phyloP scores from a whole-genome alignment of 352 stramenopile species.

The Pythium phragmitis region DNA sequence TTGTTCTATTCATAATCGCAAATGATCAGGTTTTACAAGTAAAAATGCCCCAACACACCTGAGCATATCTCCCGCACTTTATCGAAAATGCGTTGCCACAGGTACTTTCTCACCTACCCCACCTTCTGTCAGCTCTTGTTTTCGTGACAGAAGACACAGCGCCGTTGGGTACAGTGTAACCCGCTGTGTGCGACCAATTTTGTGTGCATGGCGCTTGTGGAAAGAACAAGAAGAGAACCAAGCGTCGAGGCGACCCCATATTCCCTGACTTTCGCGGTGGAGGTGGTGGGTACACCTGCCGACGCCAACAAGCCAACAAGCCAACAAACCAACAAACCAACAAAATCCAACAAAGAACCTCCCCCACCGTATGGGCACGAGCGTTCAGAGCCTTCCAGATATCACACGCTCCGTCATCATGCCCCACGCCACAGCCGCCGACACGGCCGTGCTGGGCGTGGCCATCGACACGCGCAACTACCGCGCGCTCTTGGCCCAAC shows the following conservation, averaged over 20 bases:
- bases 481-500: conserved; percentile 18
- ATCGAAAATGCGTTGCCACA: background rate
- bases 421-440: conserved; percentile 7
- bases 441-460: conserved; percentile 43
- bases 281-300: no score
- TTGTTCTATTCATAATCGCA: no score
- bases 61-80: background rate
- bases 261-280: no score
- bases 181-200: no score
- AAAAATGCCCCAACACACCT: no score
- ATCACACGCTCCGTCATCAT: background rate
- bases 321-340: conserved; percentile 8
- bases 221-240: no score
- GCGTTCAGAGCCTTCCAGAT: background rate
- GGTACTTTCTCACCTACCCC: background rate
- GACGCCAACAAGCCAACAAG: background rate
- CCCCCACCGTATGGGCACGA: conserved; percentile 2
- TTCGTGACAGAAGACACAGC: background rate
- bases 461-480: conserved; percentile 26
- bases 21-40: no score
- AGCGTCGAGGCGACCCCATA: no score
- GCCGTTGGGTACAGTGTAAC: background rate
- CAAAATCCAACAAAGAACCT: no score
- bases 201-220: no score
- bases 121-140: background rate